Evolutionary conservation across 148 eudicot genomes (phyloP), one percentile per base, ranked within the genome.

Genomic region (Rhododendron simsii): DNA sequence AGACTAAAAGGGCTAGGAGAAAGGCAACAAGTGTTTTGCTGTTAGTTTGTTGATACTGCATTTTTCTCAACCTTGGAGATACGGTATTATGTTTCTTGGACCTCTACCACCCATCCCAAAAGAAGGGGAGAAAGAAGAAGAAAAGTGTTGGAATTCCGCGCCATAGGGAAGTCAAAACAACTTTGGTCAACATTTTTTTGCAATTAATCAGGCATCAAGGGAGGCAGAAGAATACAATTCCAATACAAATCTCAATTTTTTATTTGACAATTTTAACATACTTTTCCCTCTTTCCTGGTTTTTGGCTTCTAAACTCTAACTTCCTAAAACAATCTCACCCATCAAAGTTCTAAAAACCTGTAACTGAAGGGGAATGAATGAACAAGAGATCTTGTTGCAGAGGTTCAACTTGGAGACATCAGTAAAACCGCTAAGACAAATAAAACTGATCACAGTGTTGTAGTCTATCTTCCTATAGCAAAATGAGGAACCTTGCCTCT

Each of bases 141-240:
- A 77, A 77, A 41, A 41, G 14, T 21, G 30, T 33, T 77, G 50
- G 80, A 41, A 77, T 77, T 37, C 50, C 48, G 12, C 47, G 1
- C 30, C 55, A 41, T 78, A 23, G 45, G 78, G 45, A 74, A 76
- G 48, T 78, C 81, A 71, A n/a, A 30, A 45, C 81, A 20, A 47
- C 55, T 33, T 11, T 78, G 55, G 16, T 45, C 35, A 13, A 45
- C 51, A 41, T 45, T 45, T n/a, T 78, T 51, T 78, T 45, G 53
- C 81, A 23, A 26, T n/a, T 21, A 44, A 3, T 44, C 47, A 44
- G 30, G 14, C 50, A 21, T 2, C 81, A 45, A 77, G 80, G 26
- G 80, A 77, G 30, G 48, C 81, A 78, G 81, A 78, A 78, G 55
- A 78, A 78, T 21, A 78, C 50, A 78, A 48, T 26, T 78, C 35